Evolutionary conservation across 257 asterid species (phyloP).

Genomic region (Petunia axillaris): DNA sequence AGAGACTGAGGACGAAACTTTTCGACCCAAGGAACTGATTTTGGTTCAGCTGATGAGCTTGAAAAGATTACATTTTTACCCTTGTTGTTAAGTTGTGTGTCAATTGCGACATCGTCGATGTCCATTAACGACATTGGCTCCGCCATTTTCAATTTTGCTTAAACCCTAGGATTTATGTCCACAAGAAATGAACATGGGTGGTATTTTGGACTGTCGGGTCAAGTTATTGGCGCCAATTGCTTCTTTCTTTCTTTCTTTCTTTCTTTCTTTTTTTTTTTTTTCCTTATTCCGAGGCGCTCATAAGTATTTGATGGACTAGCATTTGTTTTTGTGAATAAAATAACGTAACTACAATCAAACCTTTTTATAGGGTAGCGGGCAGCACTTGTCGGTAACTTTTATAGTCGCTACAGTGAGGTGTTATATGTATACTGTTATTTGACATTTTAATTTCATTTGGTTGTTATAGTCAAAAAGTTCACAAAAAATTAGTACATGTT

Average conservation of each 20-base stretch:
- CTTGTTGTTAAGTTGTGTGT: slow-evolving; percentile 51
- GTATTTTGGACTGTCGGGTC: slow-evolving; percentile 24
- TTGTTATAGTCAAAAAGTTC: too few relatives aligned
- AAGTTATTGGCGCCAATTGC: slow-evolving; percentile 30
- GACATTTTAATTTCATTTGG: too few relatives aligned
- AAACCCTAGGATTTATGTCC: slow-evolving; percentile 20
- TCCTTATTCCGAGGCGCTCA: neutral
- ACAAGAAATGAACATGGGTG: slow-evolving; percentile 9
- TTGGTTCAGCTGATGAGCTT: slow-evolving; percentile 44
- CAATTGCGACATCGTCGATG: slow-evolving; percentile 61
- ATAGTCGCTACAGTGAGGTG: too few relatives aligned
- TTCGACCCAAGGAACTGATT: slow-evolving; percentile 94
- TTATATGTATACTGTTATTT: too few relatives aligned
- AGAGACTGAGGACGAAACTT: slow-evolving; percentile 96
- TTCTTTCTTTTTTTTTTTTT: neutral
- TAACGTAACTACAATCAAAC: too few relatives aligned
- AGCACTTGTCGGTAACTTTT: too few relatives aligned
- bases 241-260: neutral
- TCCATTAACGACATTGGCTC: slow-evolving; percentile 71
- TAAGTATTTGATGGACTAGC: neutral
- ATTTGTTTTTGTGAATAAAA: neutral
- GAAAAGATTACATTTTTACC: slow-evolving; percentile 59
- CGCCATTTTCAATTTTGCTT: slow-evolving; percentile 50
- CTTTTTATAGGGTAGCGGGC: too few relatives aligned
- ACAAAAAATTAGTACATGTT: too few relatives aligned